These are phyloP conservation scores for Aphanomyces stellatus DNA, from an alignment of 352 stramenopile genomes.

Conservation along the genomic window DNA sequence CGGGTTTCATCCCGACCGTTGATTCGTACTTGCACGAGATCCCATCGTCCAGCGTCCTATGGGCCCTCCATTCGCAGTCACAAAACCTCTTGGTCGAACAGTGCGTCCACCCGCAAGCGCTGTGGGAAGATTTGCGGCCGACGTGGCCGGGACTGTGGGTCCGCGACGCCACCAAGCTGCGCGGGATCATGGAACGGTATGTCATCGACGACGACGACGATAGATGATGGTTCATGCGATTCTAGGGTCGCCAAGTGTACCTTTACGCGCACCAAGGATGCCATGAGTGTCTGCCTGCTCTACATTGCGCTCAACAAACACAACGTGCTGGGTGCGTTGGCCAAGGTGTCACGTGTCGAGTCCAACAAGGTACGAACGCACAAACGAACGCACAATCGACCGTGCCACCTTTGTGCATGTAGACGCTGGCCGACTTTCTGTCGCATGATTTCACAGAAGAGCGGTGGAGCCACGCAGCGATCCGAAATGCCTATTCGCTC, in stretches of 20 bases:
- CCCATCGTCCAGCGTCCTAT: conserved; percentile 63
- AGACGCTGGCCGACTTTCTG: conserved; percentile 69
- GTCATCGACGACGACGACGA: background rate
- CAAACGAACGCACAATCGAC: background rate
- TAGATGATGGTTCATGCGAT: background rate
- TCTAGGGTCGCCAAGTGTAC: conserved; percentile 55
- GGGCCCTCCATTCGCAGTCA: conserved; percentile 77
- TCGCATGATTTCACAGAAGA: conserved; percentile 77
- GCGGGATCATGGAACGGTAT: conserved; percentile 54
- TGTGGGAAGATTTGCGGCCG: conserved; percentile 53
- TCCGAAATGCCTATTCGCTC: conserved; percentile 94
- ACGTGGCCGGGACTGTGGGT: conserved; percentile 77
- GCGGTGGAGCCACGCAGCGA: conserved; percentile 75
- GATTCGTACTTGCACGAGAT: conserved; percentile 33
- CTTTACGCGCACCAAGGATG: conserved; percentile 55
- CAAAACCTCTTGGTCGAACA: conserved; percentile 67
- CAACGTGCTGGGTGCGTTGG: conserved; percentile 60
- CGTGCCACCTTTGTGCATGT: background rate
- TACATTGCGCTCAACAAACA: conserved; percentile 76
- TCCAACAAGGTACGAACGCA: conserved; percentile 44
- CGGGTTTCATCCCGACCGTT: conserved; percentile 1
- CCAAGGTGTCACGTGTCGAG: conserved; percentile 63
- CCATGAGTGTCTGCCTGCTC: conserved; percentile 62
- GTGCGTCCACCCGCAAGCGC: conserved; percentile 43
- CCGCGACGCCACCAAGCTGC: conserved; percentile 61